These are phyloP conservation scores for Nothophytophthora sp. DNA, from an alignment of 352 stramenopile genomes.

Conservation along the genomic window DNA sequence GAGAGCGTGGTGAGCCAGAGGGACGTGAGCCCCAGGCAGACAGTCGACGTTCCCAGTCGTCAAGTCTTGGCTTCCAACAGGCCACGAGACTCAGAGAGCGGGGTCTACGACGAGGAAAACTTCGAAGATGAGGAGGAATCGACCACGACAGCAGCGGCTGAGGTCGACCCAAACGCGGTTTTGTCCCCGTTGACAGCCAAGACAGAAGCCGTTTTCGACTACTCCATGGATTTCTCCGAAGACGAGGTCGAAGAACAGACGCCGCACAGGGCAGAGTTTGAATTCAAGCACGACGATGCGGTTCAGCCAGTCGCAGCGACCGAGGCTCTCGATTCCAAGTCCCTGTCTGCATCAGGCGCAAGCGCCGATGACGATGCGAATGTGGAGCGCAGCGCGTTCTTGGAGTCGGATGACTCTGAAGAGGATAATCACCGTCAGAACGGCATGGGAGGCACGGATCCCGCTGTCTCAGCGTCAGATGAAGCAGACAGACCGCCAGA, in stretches of 20 bases:
- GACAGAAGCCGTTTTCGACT: constrained; percentile 48
- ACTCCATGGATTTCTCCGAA: constrained; percentile 78
- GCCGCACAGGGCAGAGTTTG: too few relatives aligned
- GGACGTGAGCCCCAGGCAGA: too few relatives aligned
- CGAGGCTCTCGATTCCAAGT: neutral
- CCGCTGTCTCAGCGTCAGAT: too few relatives aligned
- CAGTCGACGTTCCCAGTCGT: neutral
- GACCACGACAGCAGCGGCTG: neutral
- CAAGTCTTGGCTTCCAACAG: too few relatives aligned
- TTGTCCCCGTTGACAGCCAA: constrained; percentile 4
- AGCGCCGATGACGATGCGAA: constrained; percentile 13
- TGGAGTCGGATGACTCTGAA: constrained; percentile 22
- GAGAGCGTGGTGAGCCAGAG: constrained; percentile 40
- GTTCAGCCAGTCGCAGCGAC: neutral
- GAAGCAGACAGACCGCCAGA: too few relatives aligned
- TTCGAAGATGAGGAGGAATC: constrained; percentile 51
- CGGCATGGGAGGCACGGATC: too few relatives aligned
- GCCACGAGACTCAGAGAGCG: constrained; percentile 60
- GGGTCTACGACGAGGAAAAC: constrained; percentile 46
- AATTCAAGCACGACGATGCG: constrained; percentile 1
- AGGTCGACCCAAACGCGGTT: neutral
- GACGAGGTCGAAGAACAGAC: constrained; percentile 19
- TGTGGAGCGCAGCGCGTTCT: constrained; percentile 28
- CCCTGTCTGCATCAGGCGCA: constrained; percentile 3
- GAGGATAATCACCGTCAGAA: neutral